Conservation (phyloP, 495 filamentous ascomycete species). For the Neurospora sp. region DNA sequence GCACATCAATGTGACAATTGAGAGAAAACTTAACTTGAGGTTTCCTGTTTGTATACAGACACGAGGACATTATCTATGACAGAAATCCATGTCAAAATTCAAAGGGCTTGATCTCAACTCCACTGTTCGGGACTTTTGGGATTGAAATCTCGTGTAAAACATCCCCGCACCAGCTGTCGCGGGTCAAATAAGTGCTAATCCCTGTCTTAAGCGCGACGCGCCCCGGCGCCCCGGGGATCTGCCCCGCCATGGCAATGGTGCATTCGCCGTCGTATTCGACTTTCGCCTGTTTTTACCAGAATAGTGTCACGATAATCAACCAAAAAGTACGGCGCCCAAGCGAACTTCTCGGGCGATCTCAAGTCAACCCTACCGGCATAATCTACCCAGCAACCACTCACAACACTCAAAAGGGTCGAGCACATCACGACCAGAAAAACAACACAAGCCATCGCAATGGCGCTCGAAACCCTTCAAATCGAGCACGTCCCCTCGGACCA, state of each 20-base stretch:
- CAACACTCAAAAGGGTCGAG: not conserved
- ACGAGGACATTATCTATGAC: not conserved
- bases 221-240: not conserved
- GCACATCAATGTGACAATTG: not conserved
- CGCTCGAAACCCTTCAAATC: constrained; percentile 47
- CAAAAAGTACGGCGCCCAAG: not conserved
- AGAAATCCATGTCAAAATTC: not conserved
- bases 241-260: not conserved
- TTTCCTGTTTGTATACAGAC: not conserved
- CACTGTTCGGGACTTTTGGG: not conserved
- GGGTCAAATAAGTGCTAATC: not conserved
- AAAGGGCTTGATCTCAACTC: not conserved
- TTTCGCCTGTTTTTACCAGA: not conserved
- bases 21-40: not conserved
- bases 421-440: not conserved
- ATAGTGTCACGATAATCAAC: not conserved
- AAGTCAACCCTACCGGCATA: not conserved
- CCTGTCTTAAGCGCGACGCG: not conserved
- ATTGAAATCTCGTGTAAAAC: not conserved
- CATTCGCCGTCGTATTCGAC: not conserved
- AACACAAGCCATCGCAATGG: constrained; percentile 1
- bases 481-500: constrained; percentile 59
- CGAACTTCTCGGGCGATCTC: not conserved
- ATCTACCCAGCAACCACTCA: not conserved
- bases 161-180: not conserved